Percentiles rank a stretch among this genome's conserved stretches.
Evolutionary conservation across 257 asterid genomes (phyloP).

Genomic region (Plectranthus barbatus): DNA sequence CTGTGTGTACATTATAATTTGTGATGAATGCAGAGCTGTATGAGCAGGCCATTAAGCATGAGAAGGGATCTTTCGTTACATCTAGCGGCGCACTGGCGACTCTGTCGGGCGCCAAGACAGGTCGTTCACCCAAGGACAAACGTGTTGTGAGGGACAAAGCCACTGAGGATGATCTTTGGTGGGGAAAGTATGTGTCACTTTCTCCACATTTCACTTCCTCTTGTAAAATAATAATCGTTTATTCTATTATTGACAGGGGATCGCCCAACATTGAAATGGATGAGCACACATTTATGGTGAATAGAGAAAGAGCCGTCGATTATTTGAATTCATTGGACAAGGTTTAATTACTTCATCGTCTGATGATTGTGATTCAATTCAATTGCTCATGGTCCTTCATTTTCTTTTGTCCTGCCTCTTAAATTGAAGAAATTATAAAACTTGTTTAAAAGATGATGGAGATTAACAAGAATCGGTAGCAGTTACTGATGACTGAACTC

Average conservation of each 20-base stretch:
- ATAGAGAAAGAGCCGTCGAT: slow-evolving; percentile 98
- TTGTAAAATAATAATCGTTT: background rate
- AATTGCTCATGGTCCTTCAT: background rate
- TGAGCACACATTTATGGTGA: slow-evolving; percentile 85
- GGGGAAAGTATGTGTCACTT: slow-evolving; percentile 48
- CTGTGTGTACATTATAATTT: background rate
- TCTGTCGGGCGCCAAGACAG: slow-evolving; percentile 75
- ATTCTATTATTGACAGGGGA: slow-evolving; percentile 36
- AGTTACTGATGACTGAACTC: background rate
- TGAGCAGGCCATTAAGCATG: slow-evolving; percentile 62
- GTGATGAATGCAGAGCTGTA: slow-evolving; percentile 42
- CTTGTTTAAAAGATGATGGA: background rate
- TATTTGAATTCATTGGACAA: slow-evolving; percentile 85
- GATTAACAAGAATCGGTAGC: background rate
- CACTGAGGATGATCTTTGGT: slow-evolving; percentile 64
- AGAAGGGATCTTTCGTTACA: slow-evolving; percentile 62
- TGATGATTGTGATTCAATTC: no score
- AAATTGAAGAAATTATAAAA: background rate
- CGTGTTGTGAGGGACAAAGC: slow-evolving; percentile 61
- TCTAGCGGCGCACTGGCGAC: slow-evolving; percentile 68
- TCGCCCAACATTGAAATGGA: slow-evolving; percentile 97
- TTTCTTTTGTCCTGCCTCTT: background rate
- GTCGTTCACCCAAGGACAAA: slow-evolving; percentile 75
- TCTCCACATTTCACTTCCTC: no score
- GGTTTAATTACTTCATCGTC: slow-evolving; percentile 33